These are phyloP conservation scores for Phoenix dactylifera DNA, from an alignment of 176 grass and related monocot species.

Conservation along the genomic window DNA sequence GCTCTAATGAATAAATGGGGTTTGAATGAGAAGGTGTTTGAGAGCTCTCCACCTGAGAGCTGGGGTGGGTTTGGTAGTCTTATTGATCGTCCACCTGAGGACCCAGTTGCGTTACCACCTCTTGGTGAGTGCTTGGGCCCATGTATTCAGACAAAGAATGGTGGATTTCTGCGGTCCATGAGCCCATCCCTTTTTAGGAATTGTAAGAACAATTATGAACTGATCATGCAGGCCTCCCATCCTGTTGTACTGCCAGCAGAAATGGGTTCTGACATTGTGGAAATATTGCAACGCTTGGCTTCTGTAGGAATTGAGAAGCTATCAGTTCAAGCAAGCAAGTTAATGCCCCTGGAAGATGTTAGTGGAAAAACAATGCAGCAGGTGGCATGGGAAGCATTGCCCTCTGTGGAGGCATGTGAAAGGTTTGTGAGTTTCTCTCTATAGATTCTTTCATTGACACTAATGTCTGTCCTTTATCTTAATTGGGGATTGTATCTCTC, in stretches of 20 bases:
- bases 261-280: conserved; percentile 95
- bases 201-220: conserved; percentile 63
- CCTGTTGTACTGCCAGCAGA: conserved; percentile 84
- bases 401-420: conserved; percentile 39
- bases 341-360: conserved; percentile 96
- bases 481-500: conserved; percentile 4
- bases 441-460: neutral
- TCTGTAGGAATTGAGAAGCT: conserved; percentile 87
- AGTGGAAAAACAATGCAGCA: conserved; percentile 80
- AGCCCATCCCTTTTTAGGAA: conserved; percentile 60
- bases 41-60: conserved; percentile 55
- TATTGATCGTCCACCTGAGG: conserved; percentile 52
- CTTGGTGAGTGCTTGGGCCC: conserved; percentile 66
- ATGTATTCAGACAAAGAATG: conserved; percentile 81
- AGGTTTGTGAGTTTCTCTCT: conserved; percentile 33
- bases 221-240: conserved; percentile 84
- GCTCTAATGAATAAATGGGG: conserved; percentile 79
- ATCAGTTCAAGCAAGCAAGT: conserved; percentile 77
- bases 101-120: conserved; percentile 45
- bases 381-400: conserved; percentile 58
- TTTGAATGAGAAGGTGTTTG: conserved; percentile 57
- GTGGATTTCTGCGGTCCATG: conserved; percentile 86
- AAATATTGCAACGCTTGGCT: conserved; percentile 70
- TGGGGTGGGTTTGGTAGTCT: conserved; percentile 64
- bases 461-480: neutral